A percentile compares a stretch with the other conserved stretches of the same genome.
Conservation (phyloP, 345 rosid genomes). For the Sisymbrium irio region DNA sequence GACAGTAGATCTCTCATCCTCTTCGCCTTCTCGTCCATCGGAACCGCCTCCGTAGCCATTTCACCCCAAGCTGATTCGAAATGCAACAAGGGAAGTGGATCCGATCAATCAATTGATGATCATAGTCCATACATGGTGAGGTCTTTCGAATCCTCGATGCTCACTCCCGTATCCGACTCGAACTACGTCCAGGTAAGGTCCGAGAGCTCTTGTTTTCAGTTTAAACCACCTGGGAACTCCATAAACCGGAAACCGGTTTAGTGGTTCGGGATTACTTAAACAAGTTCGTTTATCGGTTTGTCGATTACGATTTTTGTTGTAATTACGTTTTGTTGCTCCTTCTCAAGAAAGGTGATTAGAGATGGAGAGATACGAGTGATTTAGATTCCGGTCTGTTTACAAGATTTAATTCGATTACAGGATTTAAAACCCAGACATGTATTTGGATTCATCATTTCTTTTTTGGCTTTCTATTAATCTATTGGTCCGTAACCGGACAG, state of each 20-base stretch:
- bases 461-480: background rate
- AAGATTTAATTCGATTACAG: too few relatives aligned
- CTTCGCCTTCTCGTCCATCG: conserved; percentile 97
- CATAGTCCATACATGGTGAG: background rate
- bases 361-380: too few relatives aligned
- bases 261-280: background rate
- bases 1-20: conserved; percentile 98
- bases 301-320: too few relatives aligned
- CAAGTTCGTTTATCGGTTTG: background rate
- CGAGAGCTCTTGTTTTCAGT: background rate
- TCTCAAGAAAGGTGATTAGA: too few relatives aligned
- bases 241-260: conserved; percentile 18
- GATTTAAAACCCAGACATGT: background rate
- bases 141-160: too few relatives aligned
- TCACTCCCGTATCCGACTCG: background rate
- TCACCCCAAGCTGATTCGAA: background rate
- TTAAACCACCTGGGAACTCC: background rate
- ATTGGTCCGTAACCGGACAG: background rate
- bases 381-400: too few relatives aligned
- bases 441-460: background rate
- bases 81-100: background rate
- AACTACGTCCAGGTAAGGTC: background rate
- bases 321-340: too few relatives aligned
- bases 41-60: conserved; percentile 68
- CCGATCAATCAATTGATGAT: background rate